Evolutionary conservation across 768 basidiomycete genomes (phyloP), one percentile per base, ranked within the genome.

Genomic region (Agaricus subrufescens): DNA sequence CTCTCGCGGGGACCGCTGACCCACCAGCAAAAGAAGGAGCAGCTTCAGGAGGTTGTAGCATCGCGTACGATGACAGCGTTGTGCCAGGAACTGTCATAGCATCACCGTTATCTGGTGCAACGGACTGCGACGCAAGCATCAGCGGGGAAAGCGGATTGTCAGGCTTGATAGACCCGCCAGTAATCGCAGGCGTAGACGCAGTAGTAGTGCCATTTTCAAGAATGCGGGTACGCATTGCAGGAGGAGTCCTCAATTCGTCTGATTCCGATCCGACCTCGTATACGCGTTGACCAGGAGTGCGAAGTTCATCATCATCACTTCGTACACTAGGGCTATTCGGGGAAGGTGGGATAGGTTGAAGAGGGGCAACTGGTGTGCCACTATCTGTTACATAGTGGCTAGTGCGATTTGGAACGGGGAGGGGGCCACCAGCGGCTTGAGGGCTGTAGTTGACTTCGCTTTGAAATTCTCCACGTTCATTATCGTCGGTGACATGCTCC

Each of bases 381-480:
- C 50, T 49, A 3, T 56, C 55, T 9, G 49, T 43, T n/a, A 56
- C 25, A 34, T 56, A 56, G 23, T 57, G 59, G 26, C 60, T 58
- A 10, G 61, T 63, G 23, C 61, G 45, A 43, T 67, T 69, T 3
- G 68, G 68, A 38, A 69, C 60, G 2, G 63, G 66, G 44, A 69
- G 59, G 3, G 68, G 67, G 12, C 58, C 50, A 26, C 48, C 61
- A n/a, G 53, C 52, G 23, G 52, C 56, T 11, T 59, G 55, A 4
- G 55, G 43, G 11, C 50, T 19, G 25, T 50, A 50, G 30, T 50
- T 50, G 8, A 44, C 42, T n/a, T 56, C 48, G 31, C 42, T 31
- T 26, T 50, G 42, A n/a, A 38, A 11, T 15, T 44, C 48, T 7
- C 40, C 34, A 12, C 37, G 42, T 29, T 56, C 55, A 14, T 45